A percentile compares a stretch with the other conserved stretches of the same genome.
phyloP scores from a whole-genome alignment of 352 stramenopile species.

The Phytopythium helicoides region DNA sequence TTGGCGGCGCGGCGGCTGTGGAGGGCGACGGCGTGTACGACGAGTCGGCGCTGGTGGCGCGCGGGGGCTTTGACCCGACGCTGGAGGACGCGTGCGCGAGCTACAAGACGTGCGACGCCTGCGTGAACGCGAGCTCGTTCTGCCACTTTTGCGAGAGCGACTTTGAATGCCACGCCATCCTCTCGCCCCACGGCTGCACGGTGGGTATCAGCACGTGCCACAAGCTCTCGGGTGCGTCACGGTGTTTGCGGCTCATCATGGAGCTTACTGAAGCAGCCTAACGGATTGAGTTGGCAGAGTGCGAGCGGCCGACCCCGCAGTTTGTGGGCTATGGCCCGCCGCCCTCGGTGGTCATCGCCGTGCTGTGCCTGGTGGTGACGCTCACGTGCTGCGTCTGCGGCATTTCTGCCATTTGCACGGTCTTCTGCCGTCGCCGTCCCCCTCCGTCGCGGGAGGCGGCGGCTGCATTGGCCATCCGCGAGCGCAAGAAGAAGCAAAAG shows the following conservation, averaged over 20 bases:
- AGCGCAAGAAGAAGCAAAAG: conserved; percentile 15
- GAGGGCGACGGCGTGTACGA: background rate
- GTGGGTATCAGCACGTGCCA: conserved; percentile 78
- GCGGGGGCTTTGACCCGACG: conserved; percentile 6
- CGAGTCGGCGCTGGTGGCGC: conserved; percentile 3
- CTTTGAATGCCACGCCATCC: conserved; percentile 82
- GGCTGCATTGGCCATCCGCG: conserved; percentile 14
- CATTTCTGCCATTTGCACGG: conserved; percentile 71
- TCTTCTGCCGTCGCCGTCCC: conserved; percentile 45
- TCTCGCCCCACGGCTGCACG: conserved; percentile 58
- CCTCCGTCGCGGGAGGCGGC: conserved; percentile 16
- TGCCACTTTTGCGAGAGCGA: conserved; percentile 86
- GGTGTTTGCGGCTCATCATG: no score
- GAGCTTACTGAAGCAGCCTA: no score
- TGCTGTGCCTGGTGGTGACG: conserved; percentile 79
- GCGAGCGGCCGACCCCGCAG: conserved; percentile 66
- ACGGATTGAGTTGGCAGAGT: conserved; percentile 39
- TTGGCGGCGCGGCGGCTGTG: background rate
- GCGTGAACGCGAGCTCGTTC: conserved; percentile 63
- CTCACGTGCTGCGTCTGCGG: conserved; percentile 82
- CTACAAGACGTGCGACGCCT: conserved; percentile 75
- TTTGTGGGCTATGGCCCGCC: conserved; percentile 80
- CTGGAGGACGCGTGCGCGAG: conserved; percentile 39
- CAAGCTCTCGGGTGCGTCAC: conserved; percentile 59
- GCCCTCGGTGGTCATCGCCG: conserved; percentile 77